phyloP scores from a whole-genome alignment of 371 early-diverging fungal genomes.

The Chytridiales sp. region DNA sequence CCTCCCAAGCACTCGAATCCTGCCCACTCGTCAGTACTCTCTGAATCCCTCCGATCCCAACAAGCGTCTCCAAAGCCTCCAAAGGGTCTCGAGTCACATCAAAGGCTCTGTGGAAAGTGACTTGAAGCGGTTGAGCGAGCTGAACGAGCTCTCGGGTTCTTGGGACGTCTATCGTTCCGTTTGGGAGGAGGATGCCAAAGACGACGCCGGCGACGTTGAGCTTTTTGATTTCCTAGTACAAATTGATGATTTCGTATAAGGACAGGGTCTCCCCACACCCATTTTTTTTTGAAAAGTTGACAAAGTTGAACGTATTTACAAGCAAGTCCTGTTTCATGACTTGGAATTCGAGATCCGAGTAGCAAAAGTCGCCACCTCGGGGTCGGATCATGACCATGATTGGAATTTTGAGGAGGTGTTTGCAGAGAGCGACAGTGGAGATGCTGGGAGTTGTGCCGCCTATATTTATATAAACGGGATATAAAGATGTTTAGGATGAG shows the following conservation, averaged over 20 bases:
- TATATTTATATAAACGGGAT: background rate
- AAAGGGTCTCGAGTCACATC: constrained; percentile 58
- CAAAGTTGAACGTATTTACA: background rate
- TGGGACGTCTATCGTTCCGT: constrained; percentile 52
- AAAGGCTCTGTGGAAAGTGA: constrained; percentile 67
- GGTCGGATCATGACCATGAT: constrained; percentile 66
- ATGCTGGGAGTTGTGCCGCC: constrained; percentile 42
- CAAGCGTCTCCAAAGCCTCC: constrained; percentile 53
- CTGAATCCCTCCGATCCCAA: constrained; percentile 53
- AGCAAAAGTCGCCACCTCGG: constrained; percentile 62
- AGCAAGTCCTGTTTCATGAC: constrained; percentile 53
- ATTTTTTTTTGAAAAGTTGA: background rate
- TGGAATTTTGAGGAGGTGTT: constrained; percentile 44
- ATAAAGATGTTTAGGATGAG: too few species aligned
- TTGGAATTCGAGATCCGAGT: constrained; percentile 57
- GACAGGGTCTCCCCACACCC: background rate
- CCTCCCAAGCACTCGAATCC: constrained; percentile 54
- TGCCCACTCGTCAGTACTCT: constrained; percentile 60
- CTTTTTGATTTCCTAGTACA: constrained; percentile 26
- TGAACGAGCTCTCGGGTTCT: constrained; percentile 47
- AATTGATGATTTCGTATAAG: background rate
- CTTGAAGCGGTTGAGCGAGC: constrained; percentile 54
- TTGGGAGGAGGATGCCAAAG: constrained; percentile 52
- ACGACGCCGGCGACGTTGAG: constrained; percentile 58
- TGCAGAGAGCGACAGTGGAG: constrained; percentile 39